Base-by-base conservation (phyloP, 2,329 filamentous ascomycete genomes). In the Corniculantispora saksenae region DNA sequence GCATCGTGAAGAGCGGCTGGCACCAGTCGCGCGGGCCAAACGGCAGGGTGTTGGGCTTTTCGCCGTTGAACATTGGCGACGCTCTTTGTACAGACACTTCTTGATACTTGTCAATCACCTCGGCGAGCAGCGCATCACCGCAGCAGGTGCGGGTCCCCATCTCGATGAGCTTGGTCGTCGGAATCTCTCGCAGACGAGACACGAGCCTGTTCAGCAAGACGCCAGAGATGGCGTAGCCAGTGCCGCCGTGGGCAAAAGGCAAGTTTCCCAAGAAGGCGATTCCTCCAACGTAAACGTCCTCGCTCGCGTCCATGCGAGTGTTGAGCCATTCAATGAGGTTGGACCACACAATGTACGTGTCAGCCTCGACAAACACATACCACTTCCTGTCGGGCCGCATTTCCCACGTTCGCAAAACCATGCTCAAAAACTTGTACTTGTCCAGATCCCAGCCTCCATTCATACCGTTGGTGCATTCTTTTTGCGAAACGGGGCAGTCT, bases 371-470 rank as follows among this genome's bases (percentile, higher is more conserved):
- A 68, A 87, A 87, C 62, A 88, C 80, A 69, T 86, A 88, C 85
- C 85, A 88, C 64, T 86, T 81, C 55, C 74, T 78, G 48, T 80
- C 73, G 3, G 85, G 85, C 3, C 83, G 81, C 78, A 83, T 78
- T 53, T 78, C 76, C 80, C 84, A 87, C 1, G 84, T 80, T 65
- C 84, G 81, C 70, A 85, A 78, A 51, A 86, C 77, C 78, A 87
- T 86, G 68, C 85, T 84, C 56, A 87, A 74, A 71, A 86, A 86
- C 74, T 88, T 88, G 77, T 86, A 88, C 76, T 86, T 87, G 73
- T 88, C 86, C 67, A 88, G 74, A 59, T 79, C 79, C 84, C 85
- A 87, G 13, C 78, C 79, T 50, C 73, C 78, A 63, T 69, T 67
- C 68, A 75, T 71, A 8, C 70, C 70, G 10, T 64, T 63, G 0